Percentiles rank a stretch among this genome's conserved stretches.
Evolutionary conservation across 345 rosid species (phyloP).

Genomic region (Salix brachista): DNA sequence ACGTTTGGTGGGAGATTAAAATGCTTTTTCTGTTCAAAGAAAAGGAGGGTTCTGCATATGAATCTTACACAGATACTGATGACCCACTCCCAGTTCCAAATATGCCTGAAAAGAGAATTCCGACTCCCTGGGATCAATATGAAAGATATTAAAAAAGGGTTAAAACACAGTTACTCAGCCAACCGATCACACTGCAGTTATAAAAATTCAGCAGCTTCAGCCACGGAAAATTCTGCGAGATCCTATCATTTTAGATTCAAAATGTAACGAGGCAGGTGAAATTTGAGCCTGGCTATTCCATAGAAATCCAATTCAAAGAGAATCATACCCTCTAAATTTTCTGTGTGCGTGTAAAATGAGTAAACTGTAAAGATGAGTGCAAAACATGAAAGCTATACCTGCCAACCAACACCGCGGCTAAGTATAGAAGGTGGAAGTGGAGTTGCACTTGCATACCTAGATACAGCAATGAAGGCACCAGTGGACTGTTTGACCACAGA

Average conservation of each 20-base stretch:
- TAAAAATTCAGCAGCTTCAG: background rate
- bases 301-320: background rate
- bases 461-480: slow-evolving; percentile 75
- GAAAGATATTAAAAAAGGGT: background rate
- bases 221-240: background rate
- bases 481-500: slow-evolving; percentile 58
- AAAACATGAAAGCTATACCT: slow-evolving; percentile 44
- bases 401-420: slow-evolving; percentile 99
- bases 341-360: background rate
- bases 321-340: background rate
- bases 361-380: background rate
- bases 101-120: slow-evolving; percentile 80
- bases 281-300: background rate
- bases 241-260: background rate
- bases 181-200: background rate
- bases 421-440: slow-evolving; percentile 90
- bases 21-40: background rate
- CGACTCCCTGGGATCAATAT: slow-evolving; percentile 64
- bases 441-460: slow-evolving; percentile 90
- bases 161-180: background rate
- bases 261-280: background rate
- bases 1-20: background rate
- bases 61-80: slow-evolving; percentile 77
- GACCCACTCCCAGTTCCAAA: slow-evolving; percentile 96
- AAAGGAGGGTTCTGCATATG: slow-evolving; percentile 4